phyloP scores from a whole-genome alignment of 345 rosid species.

The Gossypioides kirkii region DNA sequence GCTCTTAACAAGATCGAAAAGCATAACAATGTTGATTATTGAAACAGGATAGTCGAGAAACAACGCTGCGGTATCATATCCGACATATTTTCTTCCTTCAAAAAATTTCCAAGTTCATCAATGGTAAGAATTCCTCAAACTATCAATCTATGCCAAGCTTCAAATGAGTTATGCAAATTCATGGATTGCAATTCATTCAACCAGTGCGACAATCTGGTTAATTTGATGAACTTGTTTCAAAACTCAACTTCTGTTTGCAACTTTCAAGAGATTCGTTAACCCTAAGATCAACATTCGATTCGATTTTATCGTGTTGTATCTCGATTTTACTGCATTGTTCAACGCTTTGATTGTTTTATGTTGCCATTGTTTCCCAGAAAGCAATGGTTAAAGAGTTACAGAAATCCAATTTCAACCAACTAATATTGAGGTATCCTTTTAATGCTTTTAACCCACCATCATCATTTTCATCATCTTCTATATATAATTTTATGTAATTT shows the following conservation, averaged over 20 bases:
- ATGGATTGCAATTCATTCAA: constrained; percentile 14
- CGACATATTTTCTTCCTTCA: constrained; percentile 43
- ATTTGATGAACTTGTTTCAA: constrained; percentile 16
- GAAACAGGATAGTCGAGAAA: constrained; percentile 27
- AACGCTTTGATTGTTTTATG: no score
- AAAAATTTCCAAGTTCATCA: constrained; percentile 19
- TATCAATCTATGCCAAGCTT: constrained; percentile 17
- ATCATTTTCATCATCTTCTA: no score
- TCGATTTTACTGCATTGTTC: constrained; percentile 13
- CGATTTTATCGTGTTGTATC: constrained; percentile 27
- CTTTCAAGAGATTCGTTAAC: constrained; percentile 26
- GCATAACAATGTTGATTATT: constrained; percentile 36
- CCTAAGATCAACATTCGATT: constrained; percentile 24
- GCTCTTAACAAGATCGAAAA: constrained; percentile 24
- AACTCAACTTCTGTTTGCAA: constrained; percentile 24
- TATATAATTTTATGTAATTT: no score
- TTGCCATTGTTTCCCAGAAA: no score
- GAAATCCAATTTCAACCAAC: no score
- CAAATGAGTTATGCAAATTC: constrained; percentile 13
- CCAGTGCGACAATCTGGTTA: constrained; percentile 14
- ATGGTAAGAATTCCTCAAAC: constrained; percentile 34
- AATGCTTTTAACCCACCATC: no score
- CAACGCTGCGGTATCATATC: constrained; percentile 38
- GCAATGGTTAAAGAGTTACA: no score
- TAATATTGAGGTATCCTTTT: no score